Evolutionary conservation across 805 yeast species (phyloP).

Genomic region (Ogataea dorogensis): DNA sequence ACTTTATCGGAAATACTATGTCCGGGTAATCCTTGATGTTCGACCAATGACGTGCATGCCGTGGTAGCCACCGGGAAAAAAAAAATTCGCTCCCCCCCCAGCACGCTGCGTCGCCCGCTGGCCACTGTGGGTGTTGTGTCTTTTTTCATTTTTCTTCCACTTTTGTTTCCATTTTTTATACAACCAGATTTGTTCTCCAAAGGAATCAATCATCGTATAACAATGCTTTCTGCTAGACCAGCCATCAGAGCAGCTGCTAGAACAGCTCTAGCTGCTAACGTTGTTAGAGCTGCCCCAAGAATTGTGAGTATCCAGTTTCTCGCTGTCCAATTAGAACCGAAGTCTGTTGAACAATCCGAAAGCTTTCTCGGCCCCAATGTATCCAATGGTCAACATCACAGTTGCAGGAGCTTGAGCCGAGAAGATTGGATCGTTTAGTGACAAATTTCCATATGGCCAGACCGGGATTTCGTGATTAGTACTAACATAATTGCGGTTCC

Average conservation of each 20-base stretch:
- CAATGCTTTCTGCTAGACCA: constrained; percentile 83
- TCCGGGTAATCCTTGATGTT: constrained; percentile 6
- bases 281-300: constrained; percentile 44
- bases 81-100: constrained; percentile 4
- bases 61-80: constrained; percentile 13
- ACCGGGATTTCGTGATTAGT: too few relatives aligned
- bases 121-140: constrained; percentile 6
- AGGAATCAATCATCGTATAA: constrained; percentile 14
- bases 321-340: constrained; percentile 5
- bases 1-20: constrained; percentile 10
- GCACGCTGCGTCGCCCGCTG: constrained; percentile 4
- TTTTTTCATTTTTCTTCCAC: constrained; percentile 15
- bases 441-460: not conserved
- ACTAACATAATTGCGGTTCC: constrained; percentile 19
- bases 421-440: not conserved
- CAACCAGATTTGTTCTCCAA: constrained; percentile 16
- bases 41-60: constrained; percentile 14
- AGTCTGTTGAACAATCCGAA: not conserved
- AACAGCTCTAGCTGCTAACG: constrained; percentile 60
- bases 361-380: constrained; percentile 3
- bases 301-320: constrained; percentile 38
- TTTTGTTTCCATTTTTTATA: constrained; percentile 17
- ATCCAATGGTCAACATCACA: constrained; percentile 4
- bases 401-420: not conserved
- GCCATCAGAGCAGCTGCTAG: constrained; percentile 82